Percentiles rank a stretch among this genome's conserved stretches.
phyloP scores from a whole-genome alignment of 345 rosid genomes.

The Salix viminalis region DNA sequence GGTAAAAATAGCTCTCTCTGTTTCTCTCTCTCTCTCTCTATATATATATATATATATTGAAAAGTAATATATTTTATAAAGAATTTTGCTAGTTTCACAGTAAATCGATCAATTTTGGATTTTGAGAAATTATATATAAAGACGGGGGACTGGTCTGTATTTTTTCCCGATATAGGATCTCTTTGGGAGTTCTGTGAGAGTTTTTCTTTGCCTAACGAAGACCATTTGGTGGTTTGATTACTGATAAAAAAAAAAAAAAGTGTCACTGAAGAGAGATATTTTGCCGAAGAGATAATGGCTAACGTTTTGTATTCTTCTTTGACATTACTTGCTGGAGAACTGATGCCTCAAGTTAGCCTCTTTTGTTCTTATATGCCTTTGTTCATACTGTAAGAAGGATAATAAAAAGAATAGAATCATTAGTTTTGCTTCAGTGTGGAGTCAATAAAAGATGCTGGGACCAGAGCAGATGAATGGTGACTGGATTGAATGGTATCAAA shows the following conservation, averaged over 20 bases:
- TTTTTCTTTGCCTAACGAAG: background rate
- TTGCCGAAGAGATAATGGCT: background rate
- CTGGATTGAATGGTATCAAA: too few relatives aligned
- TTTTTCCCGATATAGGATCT: background rate
- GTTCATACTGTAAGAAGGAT: too few relatives aligned
- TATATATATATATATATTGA: too few relatives aligned
- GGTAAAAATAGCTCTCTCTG: too few relatives aligned
- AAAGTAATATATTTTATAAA: background rate
- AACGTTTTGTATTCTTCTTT: background rate
- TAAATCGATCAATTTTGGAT: background rate
- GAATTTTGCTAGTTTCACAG: background rate
- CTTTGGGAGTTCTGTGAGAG: too few relatives aligned
- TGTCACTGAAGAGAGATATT: background rate
- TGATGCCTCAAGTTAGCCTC: background rate
- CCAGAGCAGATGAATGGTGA: too few relatives aligned
- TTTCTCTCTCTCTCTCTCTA: too few relatives aligned
- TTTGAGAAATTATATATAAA: background rate
- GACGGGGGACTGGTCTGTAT: background rate
- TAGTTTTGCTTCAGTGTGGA: too few relatives aligned
- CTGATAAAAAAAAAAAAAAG: too few relatives aligned
- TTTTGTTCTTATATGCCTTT: background rate
- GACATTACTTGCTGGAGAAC: background rate
- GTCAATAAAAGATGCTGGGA: too few relatives aligned
- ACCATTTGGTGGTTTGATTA: background rate
- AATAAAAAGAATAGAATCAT: too few relatives aligned